These are phyloP conservation scores for Xerocomellus dryophilus DNA, from an alignment of 768 basidiomycete genomes.

Conservation along the genomic window DNA sequence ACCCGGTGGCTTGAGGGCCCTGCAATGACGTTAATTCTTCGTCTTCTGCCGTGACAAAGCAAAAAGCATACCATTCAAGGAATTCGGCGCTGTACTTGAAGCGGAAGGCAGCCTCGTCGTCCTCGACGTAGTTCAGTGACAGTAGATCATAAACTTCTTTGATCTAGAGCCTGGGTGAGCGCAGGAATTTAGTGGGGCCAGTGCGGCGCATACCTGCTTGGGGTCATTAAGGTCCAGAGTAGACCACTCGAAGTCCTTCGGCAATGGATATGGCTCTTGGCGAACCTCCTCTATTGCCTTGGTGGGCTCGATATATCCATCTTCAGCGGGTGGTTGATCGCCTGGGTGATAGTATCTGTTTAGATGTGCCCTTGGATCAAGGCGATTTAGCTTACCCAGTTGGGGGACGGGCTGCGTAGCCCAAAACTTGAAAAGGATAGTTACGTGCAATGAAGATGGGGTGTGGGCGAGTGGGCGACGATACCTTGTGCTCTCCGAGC, in stretches of 20 bases:
- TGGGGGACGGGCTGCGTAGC: conserved; percentile 96
- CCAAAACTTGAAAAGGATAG: conserved; percentile 71
- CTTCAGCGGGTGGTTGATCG: conserved; percentile 61
- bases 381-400: conserved; percentile 45
- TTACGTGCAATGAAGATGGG: conserved; percentile 7
- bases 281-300: conserved; percentile 75
- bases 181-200: neutral
- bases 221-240: conserved; percentile 75
- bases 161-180: conserved; percentile 44
- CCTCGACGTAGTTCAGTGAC: conserved; percentile 94
- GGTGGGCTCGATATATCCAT: conserved; percentile 87
- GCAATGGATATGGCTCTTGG: conserved; percentile 84
- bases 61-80: conserved; percentile 68
- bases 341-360: conserved; percentile 37
- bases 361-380: neutral
- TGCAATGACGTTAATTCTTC: conserved; percentile 28
- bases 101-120: conserved; percentile 92
- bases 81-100: conserved; percentile 97
- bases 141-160: conserved; percentile 91
- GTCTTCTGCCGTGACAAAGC: neutral
- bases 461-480: conserved; percentile 15
- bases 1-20: conserved; percentile 94
- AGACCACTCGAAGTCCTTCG: conserved; percentile 91
- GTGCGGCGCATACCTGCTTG: conserved; percentile 50
- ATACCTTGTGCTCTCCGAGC: conserved; percentile 85